phyloP scores from a whole-genome alignment of 2,329 filamentous ascomycete genomes.

The Fusarium citri region DNA sequence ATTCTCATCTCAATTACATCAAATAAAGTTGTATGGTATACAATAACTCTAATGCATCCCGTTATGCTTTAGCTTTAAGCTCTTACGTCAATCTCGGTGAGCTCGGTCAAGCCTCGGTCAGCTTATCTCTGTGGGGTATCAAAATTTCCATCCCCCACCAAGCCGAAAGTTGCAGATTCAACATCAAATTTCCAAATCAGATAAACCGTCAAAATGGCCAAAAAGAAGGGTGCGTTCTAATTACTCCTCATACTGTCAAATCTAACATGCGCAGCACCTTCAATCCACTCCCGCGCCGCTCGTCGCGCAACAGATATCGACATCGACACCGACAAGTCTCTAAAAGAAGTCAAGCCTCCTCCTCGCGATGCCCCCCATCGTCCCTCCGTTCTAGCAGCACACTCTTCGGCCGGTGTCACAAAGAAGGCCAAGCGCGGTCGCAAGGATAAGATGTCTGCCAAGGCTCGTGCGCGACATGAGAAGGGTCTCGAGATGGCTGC shows the following conservation, averaged over 20 bases:
- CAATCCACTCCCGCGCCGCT: slow-evolving; percentile 78
- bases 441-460: slow-evolving; percentile 65
- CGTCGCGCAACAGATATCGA: slow-evolving; percentile 77
- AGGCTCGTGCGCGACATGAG: slow-evolving; percentile 67
- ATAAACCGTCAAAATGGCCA: slow-evolving; percentile 46
- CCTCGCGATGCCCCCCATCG: slow-evolving; percentile 56
- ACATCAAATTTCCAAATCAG: slow-evolving; percentile 23
- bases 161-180: slow-evolving; percentile 29
- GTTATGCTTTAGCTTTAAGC: not conserved
- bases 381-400: slow-evolving; percentile 76
- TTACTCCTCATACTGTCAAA: accelerated
- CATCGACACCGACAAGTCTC: slow-evolving; percentile 77
- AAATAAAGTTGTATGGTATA: not conserved
- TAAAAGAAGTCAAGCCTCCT: slow-evolving; percentile 69
- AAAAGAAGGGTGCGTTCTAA: slow-evolving; percentile 45
- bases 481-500: slow-evolving; percentile 69
- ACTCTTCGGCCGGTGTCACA: slow-evolving; percentile 73
- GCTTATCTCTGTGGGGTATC: slow-evolving; percentile 46
- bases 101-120: slow-evolving; percentile 42
- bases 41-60: not conserved
- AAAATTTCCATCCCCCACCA: slow-evolving; percentile 45
- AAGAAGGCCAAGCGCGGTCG: slow-evolving; percentile 73
- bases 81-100: slow-evolving; percentile 28
- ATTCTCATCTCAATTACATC: not conserved
- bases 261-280: slow-evolving; percentile 61